Evolutionary conservation across 208 protist species (phyloP).

Genomic region (Trypanosoma brucei): DNA sequence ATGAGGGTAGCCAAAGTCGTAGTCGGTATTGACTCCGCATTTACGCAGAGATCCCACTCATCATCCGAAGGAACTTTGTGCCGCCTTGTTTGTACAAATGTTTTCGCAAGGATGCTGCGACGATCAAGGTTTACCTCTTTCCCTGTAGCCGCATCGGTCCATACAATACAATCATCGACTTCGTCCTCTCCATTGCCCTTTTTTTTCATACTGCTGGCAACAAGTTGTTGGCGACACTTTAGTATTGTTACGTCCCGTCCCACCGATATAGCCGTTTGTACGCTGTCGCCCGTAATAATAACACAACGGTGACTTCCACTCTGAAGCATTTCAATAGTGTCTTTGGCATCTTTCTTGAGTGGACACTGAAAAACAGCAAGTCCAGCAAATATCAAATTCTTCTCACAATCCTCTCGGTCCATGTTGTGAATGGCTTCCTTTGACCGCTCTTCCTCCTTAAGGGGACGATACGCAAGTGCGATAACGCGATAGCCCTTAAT

Average conservation of each 20-base stretch:
- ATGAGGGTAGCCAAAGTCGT: conserved; percentile 42
- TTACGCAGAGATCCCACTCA: conserved; percentile 86
- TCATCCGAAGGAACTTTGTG: conserved; percentile 26
- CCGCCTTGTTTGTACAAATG: conserved; percentile 51
- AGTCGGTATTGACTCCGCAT: conserved; percentile 55
- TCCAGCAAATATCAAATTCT: conserved; percentile 92
- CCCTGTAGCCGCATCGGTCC: conserved; percentile 55
- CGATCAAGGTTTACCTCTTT: conserved; percentile 24
- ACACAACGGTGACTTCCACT: conserved; percentile 83
- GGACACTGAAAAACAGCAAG: conserved; percentile 95
- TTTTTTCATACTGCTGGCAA: conserved; percentile 27
- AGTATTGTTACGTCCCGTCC: conserved; percentile 89
- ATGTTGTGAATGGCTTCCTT: conserved; percentile 49
- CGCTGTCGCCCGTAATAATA: conserved; percentile 98
- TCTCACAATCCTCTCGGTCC: conserved; percentile 86
- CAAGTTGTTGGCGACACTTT: conserved; percentile 55
- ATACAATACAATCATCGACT: conserved; percentile 29
- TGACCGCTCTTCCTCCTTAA: conserved; percentile 36
- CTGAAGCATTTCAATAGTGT: conserved; percentile 82
- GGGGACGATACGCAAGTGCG: conserved; percentile 90
- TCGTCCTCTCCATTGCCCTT: conserved; percentile 9
- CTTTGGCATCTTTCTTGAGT: conserved; percentile 89
- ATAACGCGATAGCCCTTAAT: conserved; percentile 95
- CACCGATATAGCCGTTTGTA: conserved; percentile 96
- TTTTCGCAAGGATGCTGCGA: conserved; percentile 39